These are phyloP conservation scores for Solanum paucissectum DNA, from an alignment of 257 asterid species.

Conservation along the genomic window DNA sequence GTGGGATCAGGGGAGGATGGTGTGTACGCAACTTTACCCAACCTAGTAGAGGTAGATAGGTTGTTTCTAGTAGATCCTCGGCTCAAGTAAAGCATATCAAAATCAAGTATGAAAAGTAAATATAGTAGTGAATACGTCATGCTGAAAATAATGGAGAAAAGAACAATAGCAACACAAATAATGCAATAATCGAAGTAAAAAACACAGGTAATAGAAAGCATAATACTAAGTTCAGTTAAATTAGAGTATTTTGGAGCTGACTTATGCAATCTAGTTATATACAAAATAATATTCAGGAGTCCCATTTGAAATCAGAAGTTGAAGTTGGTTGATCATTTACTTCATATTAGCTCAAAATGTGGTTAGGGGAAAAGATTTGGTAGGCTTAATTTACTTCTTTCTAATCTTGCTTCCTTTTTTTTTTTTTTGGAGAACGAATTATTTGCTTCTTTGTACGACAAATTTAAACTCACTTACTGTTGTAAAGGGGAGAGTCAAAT, in stretches of 20 bases:
- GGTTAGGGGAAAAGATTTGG: background rate
- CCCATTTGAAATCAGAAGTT: background rate
- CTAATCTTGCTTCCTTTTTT: background rate
- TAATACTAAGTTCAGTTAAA: background rate
- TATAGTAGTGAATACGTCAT: background rate
- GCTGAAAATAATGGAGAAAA: background rate
- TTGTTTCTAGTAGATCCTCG: background rate
- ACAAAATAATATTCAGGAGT: background rate
- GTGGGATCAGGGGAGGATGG: background rate
- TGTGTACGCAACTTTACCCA: background rate
- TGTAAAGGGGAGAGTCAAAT: background rate
- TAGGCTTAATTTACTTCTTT: background rate
- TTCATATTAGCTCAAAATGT: background rate
- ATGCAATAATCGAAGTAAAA: background rate
- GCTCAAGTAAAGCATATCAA: background rate
- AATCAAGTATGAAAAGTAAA: background rate
- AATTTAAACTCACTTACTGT: background rate
- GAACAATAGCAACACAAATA: background rate
- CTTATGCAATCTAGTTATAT: background rate
- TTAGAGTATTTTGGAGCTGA: background rate
- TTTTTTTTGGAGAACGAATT: background rate
- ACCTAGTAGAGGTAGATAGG: background rate
- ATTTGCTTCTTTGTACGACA: background rate
- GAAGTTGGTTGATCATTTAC: background rate
- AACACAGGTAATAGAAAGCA: background rate